Evolutionary conservation across 164 flowering plant species (phyloP).

Genomic region (Aristolochia contorta): DNA sequence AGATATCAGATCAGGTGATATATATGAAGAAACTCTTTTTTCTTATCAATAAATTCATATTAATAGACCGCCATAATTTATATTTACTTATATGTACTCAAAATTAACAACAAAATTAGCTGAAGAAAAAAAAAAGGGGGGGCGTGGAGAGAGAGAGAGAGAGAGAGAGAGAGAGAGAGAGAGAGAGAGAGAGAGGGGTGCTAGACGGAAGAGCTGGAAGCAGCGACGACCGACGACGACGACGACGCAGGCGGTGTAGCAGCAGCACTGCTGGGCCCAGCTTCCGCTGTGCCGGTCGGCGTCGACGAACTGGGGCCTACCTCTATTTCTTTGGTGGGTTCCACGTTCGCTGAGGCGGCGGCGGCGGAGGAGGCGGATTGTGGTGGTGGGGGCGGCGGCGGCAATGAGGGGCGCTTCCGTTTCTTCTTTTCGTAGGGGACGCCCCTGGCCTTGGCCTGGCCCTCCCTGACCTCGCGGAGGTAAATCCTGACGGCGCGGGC

Average conservation of each 20-base stretch:
- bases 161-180: too few relatives aligned
- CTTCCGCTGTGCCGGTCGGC: not conserved
- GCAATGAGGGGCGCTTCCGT: conserved; percentile 47
- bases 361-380: too few relatives aligned
- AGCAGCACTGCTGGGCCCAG: not conserved
- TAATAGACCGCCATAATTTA: too few relatives aligned
- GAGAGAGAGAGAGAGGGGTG: too few relatives aligned
- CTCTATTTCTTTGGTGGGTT: not conserved
- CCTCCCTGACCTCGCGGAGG: conserved; percentile 60
- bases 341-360: not conserved
- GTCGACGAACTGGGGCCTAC: not conserved
- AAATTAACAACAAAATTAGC: too few relatives aligned
- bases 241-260: not conserved
- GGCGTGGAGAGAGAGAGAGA: too few relatives aligned
- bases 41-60: too few relatives aligned
- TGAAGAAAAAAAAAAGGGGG: not conserved
- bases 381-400: too few relatives aligned
- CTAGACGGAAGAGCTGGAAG: not conserved
- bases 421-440: conserved; percentile 80
- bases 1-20: too few relatives aligned
- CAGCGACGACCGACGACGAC: not conserved
- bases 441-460: conserved; percentile 73
- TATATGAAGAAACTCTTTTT: too few relatives aligned
- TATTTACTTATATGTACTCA: too few relatives aligned
- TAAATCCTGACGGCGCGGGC: conserved; percentile 70